phyloP scores from a whole-genome alignment of 352 stramenopile species.

The Phytopythium litorale region DNA sequence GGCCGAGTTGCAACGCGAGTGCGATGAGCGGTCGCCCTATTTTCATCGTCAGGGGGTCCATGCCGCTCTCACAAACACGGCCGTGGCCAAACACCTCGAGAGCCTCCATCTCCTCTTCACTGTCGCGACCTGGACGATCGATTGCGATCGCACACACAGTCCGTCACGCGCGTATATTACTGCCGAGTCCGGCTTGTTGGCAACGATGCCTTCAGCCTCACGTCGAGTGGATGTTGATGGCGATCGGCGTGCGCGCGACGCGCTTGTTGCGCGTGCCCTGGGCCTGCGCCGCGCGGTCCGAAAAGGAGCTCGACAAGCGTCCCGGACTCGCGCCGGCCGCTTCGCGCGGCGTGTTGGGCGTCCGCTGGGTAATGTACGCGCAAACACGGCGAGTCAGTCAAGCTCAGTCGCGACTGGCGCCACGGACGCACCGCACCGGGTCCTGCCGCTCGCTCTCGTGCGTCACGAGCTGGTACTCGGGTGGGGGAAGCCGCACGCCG shows the following conservation, averaged over 20 bases:
- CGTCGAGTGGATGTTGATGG: conserved; percentile 48
- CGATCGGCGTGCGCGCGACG: conserved; percentile 56
- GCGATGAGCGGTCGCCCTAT: conserved; percentile 1
- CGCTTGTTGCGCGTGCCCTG: conserved; percentile 79
- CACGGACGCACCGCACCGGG: conserved; percentile 18
- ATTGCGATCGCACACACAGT: not conserved
- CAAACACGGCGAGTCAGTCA: not conserved
- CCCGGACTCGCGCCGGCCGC: not conserved
- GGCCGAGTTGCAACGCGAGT: too few relatives aligned
- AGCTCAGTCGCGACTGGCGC: not conserved
- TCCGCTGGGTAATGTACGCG: not conserved
- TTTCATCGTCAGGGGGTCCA: not conserved
- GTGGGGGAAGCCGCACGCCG: conserved; percentile 65
- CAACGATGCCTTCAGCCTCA: not conserved
- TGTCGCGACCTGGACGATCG: not conserved
- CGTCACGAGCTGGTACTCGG: conserved; percentile 68
- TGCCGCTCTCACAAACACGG: not conserved
- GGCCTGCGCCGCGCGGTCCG: conserved; percentile 28
- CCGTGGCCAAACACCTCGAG: too few relatives aligned
- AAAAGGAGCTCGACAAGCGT: not conserved
- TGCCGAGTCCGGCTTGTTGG: not conserved
- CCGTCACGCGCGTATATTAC: not conserved
- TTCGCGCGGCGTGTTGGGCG: conserved; percentile 5
- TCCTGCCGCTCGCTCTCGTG: conserved; percentile 68
- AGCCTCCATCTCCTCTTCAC: not conserved